Conservation (phyloP, 495 filamentous ascomycete genomes). For the Acidomyces sp. region DNA sequence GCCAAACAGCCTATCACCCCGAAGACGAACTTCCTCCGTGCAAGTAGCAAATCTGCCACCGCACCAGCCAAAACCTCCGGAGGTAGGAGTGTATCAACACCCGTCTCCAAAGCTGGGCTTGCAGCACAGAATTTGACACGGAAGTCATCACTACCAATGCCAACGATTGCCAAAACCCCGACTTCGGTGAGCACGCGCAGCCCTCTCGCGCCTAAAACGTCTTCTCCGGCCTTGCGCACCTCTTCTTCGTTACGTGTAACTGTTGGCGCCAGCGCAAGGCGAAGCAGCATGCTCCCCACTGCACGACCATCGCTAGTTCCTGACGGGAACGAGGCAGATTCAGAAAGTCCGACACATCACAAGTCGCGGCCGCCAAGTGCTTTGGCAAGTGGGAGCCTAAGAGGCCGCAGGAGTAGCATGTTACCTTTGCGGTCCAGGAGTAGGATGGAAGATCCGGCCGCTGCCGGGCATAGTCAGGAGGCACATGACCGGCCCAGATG, state of each 20-base stretch:
- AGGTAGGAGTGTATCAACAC: conserved; percentile 6
- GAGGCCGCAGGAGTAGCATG: conserved; percentile 8
- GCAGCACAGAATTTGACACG: not conserved
- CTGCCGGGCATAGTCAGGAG: too few relatives aligned
- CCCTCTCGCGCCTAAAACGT: conserved; percentile 1
- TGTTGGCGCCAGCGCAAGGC: conserved; percentile 2
- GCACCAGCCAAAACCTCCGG: not conserved
- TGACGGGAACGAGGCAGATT: conserved; percentile 14
- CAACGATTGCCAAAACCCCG: not conserved
- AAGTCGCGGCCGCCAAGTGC: conserved; percentile 10
- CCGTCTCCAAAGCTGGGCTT: not conserved
- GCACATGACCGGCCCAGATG: too few relatives aligned
- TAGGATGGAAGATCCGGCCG: not conserved
- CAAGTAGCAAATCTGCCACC: not conserved
- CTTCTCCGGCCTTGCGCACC: not conserved
- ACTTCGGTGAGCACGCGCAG: not conserved
- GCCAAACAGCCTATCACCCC: conserved; percentile 14
- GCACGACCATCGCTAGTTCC: not conserved
- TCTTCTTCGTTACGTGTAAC: not conserved
- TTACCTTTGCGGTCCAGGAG: conserved; percentile 2
- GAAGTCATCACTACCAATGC: conserved; percentile 9
- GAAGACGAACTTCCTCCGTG: conserved; percentile 17
- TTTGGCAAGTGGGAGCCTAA: not conserved
- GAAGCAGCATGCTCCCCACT: conserved; percentile 4
- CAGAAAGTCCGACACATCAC: conserved; percentile 12